phyloP scores from a whole-genome alignment of 2,329 filamentous ascomycete species.

The Penicillium crustosum region DNA sequence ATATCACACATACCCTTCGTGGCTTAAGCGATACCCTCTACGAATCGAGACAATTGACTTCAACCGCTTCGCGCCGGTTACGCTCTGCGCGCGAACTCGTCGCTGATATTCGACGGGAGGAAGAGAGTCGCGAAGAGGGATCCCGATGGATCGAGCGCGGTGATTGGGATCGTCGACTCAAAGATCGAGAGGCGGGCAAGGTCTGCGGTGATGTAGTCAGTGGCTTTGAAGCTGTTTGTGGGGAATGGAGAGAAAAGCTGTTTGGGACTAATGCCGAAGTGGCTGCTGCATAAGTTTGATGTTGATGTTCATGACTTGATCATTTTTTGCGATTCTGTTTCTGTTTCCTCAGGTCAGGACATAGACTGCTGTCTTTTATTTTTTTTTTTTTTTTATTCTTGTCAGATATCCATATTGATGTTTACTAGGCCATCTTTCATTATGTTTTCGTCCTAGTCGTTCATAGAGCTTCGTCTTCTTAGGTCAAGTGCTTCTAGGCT shows the following conservation, averaged over 20 bases:
- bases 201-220: conserved; percentile 86
- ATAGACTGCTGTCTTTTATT: conserved; percentile 2
- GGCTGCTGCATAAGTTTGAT: conserved; percentile 28
- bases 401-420: conserved; percentile 12
- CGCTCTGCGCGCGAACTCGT: conserved; percentile 82
- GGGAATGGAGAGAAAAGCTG: conserved; percentile 75
- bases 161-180: conserved; percentile 76
- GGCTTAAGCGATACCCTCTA: conserved; percentile 88
- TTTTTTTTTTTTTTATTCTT: background rate
- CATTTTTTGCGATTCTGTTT: conserved; percentile 1
- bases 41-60: conserved; percentile 87
- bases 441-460: background rate
- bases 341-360: background rate
- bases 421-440: conserved; percentile 1
- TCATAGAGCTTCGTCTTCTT: background rate
- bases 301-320: conserved; percentile 6
- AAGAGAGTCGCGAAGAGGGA: conserved; percentile 78
- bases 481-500: background rate
- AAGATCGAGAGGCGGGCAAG: conserved; percentile 74
- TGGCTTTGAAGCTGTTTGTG: conserved; percentile 89
- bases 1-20: conserved; percentile 76
- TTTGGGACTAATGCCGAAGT: conserved; percentile 50
- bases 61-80: conserved; percentile 74
- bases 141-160: conserved; percentile 77
- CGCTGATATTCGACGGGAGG: conserved; percentile 77